A percentile compares a stretch with the other conserved stretches of the same genome.
Evolutionary conservation across 495 filamentous ascomycete genomes (phyloP).

Genomic region (Penicillium salamii): DNA sequence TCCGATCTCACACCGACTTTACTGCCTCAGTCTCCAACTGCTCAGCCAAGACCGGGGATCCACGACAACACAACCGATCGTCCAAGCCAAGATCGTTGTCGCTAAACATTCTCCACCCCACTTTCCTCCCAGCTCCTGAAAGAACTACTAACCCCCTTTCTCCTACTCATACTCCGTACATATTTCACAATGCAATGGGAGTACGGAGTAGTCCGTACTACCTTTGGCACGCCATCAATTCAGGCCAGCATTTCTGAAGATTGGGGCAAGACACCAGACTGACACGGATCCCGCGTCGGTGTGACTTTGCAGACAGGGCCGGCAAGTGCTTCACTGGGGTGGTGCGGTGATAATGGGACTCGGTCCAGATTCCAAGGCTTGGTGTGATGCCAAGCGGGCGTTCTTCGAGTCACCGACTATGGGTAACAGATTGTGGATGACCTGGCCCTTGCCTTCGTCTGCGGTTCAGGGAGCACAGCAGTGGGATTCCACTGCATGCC

Average conservation of each 20-base stretch:
- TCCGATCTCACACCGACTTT: conserved; percentile 9
- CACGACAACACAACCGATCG: neutral
- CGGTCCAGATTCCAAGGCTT: neutral
- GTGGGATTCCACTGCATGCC: conserved; percentile 1
- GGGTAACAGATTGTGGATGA: neutral
- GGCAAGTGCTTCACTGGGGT: conserved; percentile 22
- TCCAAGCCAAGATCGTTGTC: conserved; percentile 5
- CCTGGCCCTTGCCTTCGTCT: neutral
- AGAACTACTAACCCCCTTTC: no score
- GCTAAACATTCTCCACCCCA: neutral
- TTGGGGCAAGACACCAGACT: neutral
- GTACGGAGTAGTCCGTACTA: no score
- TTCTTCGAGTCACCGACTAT: neutral
- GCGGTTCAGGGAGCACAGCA: neutral
- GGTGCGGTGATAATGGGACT: neutral
- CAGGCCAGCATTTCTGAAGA: conserved; percentile 9
- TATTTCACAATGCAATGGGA: neutral
- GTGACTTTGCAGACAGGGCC: conserved; percentile 10
- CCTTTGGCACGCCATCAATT: neutral
- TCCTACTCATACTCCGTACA: neutral
- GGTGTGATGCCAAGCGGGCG: neutral
- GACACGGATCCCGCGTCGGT: conserved; percentile 4
- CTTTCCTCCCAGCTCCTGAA: neutral
- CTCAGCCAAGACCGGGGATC: conserved; percentile 2
- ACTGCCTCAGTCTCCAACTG: neutral